Evolutionary conservation across 371 early-diverging fungal genomes (phyloP).

Genomic region (Mucor irregularis): DNA sequence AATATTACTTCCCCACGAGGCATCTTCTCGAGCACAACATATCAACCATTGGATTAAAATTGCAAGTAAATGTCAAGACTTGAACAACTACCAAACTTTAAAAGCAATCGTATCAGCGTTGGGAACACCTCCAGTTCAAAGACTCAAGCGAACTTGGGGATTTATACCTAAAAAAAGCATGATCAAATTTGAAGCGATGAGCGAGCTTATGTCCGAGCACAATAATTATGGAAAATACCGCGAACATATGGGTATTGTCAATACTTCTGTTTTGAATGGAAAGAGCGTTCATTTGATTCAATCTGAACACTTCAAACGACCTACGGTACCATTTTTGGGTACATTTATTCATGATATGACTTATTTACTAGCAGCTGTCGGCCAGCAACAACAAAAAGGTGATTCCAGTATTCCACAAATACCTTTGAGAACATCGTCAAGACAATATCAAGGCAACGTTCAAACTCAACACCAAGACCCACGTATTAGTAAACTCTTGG

Average conservation of each 20-base stretch:
- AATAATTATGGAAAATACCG: constrained; percentile 77
- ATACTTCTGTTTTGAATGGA: constrained; percentile 34
- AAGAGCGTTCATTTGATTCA: constrained; percentile 39
- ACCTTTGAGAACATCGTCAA: constrained; percentile 2
- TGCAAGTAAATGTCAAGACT: constrained; percentile 59
- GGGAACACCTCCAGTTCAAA: constrained; percentile 74
- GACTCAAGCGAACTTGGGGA: constrained; percentile 78
- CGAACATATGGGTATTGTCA: constrained; percentile 61
- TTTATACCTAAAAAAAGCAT: constrained; percentile 72
- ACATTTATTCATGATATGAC: constrained; percentile 81
- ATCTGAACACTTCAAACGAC: constrained; percentile 52
- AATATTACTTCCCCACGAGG: constrained; percentile 62
- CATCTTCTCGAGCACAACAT: constrained; percentile 64
- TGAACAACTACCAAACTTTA: constrained; percentile 75
- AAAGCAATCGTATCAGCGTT: constrained; percentile 75
- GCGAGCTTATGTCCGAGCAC: constrained; percentile 67
- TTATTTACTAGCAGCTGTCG: constrained; percentile 66
- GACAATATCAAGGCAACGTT: background rate
- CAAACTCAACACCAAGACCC: constrained; percentile 45
- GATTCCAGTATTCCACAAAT: background rate
- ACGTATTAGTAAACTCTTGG: constrained; percentile 52
- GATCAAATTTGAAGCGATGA: constrained; percentile 58
- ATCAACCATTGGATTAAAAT: constrained; percentile 80
- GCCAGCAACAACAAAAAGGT: constrained; percentile 36
- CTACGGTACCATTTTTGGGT: constrained; percentile 79